Conservation (phyloP, 768 basidiomycete genomes). For the Kwoniella heveanensis region DNA sequence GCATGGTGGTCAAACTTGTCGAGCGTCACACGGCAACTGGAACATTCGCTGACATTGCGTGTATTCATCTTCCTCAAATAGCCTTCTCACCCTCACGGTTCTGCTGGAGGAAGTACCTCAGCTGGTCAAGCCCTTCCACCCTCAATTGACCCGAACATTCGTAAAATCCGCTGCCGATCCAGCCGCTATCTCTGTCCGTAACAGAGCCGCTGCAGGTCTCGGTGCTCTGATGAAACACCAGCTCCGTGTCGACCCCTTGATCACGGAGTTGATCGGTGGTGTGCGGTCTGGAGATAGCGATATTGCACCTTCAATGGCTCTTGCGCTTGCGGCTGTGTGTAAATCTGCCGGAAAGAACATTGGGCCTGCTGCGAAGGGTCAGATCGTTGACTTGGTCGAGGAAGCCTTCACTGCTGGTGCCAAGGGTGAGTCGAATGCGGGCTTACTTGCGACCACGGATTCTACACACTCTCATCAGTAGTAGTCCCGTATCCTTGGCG, state of each 20-base stretch:
- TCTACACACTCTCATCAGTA: no score
- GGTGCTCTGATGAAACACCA: conserved; percentile 86
- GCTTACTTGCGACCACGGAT: no score
- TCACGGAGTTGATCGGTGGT: conserved; percentile 72
- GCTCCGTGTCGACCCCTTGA: conserved; percentile 87
- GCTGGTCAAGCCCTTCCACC: conserved; percentile 97
- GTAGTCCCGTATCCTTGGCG: no score
- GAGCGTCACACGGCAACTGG: no score
- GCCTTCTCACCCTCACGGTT: conserved; percentile 74
- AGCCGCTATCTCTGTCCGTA: conserved; percentile 74
- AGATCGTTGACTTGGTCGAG: conserved; percentile 71
- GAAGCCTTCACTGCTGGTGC: conserved; percentile 65
- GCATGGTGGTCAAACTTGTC: no score
- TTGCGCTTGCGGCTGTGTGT: conserved; percentile 76
- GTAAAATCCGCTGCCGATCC: conserved; percentile 87
- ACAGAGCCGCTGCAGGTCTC: conserved; percentile 77
- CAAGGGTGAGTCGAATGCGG: conserved; percentile 43
- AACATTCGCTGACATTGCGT: no score
- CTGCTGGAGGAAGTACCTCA: conserved; percentile 83
- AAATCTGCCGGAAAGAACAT: conserved; percentile 71
- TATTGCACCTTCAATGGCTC: conserved; percentile 73
- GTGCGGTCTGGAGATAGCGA: conserved; percentile 63
- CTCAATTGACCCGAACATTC: conserved; percentile 93
- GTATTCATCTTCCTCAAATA: conserved; percentile 9
- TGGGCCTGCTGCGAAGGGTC: conserved; percentile 72